phyloP scores from a whole-genome alignment of 768 basidiomycete species.

The Serpula lacrymans region DNA sequence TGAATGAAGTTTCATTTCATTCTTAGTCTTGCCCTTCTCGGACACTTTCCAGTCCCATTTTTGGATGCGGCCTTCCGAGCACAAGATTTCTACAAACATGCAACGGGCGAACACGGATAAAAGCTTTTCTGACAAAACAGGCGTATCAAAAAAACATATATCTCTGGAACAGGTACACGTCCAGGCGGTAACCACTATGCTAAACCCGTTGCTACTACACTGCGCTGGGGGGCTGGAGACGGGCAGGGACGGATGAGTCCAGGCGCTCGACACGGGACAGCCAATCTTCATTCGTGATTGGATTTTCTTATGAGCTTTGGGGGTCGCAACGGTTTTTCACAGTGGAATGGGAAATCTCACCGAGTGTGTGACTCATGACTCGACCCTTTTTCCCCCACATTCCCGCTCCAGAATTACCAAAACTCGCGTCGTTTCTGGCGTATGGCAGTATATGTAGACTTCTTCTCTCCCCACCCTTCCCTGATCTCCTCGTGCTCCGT shows the following conservation, averaged over 20 bases:
- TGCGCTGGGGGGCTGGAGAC: too few relatives aligned
- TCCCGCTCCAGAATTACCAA: slow-evolving; percentile 48
- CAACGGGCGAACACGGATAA: too few relatives aligned
- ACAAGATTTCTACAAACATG: neutral
- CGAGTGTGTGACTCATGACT: neutral
- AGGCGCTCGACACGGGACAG: too few relatives aligned
- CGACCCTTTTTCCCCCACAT: slow-evolving; percentile 1
- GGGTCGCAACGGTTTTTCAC: too few relatives aligned
- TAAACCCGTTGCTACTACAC: too few relatives aligned
- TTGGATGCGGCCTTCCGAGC: neutral
- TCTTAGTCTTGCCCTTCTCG: too few relatives aligned
- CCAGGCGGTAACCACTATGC: too few relatives aligned
- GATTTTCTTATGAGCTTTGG: too few relatives aligned
- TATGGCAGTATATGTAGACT: slow-evolving; percentile 58
- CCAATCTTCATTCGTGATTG: neutral
- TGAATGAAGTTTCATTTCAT: too few relatives aligned
- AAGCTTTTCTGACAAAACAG: too few relatives aligned
- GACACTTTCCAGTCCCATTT: neutral
- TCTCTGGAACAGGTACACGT: too few relatives aligned
- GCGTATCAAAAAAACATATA: neutral
- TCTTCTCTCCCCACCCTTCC: slow-evolving; percentile 70
- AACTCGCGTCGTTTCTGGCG: slow-evolving; percentile 62
- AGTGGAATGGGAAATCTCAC: slow-evolving; percentile 2
- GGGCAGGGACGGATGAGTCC: too few relatives aligned
- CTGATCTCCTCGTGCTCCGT: slow-evolving; percentile 43